Percentiles rank a stretch among this genome's conserved stretches.
Evolutionary conservation across 2,329 filamentous ascomycete genomes (phyloP).

Genomic region (Aschersonia sp.): DNA sequence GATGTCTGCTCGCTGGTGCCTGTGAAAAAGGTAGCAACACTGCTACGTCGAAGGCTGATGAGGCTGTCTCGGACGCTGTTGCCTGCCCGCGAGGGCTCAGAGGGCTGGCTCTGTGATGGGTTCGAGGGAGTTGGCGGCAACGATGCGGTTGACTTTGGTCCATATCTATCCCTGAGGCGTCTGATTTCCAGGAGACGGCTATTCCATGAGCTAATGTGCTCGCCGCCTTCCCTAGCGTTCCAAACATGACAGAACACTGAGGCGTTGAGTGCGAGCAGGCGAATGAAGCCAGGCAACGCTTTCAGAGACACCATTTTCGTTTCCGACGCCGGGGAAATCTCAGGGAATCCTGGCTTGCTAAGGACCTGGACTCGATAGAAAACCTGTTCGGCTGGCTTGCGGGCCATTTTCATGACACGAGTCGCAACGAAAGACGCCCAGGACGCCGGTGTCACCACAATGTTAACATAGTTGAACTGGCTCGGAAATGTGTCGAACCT

Average conservation of each 20-base stretch:
- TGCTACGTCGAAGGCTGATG: constrained; percentile 44
- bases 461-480: constrained; percentile 93
- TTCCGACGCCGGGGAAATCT: constrained; percentile 78
- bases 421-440: constrained; percentile 60
- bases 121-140: constrained; percentile 14
- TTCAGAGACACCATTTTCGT: constrained; percentile 78
- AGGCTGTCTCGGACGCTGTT: constrained; percentile 41
- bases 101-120: constrained; percentile 6
- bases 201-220: constrained; percentile 82
- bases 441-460: constrained; percentile 83
- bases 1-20: constrained; percentile 40
- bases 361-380: constrained; percentile 88
- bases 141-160: constrained; percentile 20
- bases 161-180: constrained; percentile 57
- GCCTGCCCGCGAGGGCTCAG: constrained; percentile 7
- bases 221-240: constrained; percentile 59
- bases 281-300: constrained; percentile 72
- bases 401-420: constrained; percentile 20
- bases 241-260: constrained; percentile 91
- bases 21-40: constrained; percentile 50
- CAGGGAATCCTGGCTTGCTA: constrained; percentile 76
- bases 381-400: constrained; percentile 18
- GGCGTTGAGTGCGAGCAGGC: constrained; percentile 80
- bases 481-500: constrained; percentile 84
- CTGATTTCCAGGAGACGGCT: constrained; percentile 76